phyloP scores from a whole-genome alignment of 176 grass and related monocot genomes.

The Neostapfia colusana region DNA sequence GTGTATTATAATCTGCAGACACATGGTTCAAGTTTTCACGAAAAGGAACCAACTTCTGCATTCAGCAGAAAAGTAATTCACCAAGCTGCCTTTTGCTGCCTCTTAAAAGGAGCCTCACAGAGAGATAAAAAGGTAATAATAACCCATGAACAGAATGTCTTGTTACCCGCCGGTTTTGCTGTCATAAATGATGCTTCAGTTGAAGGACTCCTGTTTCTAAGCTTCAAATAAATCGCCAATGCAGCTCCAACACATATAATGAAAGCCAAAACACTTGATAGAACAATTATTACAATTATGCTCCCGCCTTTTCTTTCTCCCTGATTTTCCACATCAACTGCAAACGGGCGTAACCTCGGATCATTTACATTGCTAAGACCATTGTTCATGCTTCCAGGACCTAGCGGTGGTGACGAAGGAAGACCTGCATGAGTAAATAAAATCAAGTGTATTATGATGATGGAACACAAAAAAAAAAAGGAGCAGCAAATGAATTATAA shows the following conservation, averaged over 20 bases:
- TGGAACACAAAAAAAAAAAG: constrained; percentile 6
- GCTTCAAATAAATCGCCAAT: constrained; percentile 72
- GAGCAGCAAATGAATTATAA: constrained; percentile 11
- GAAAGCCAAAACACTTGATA: constrained; percentile 75
- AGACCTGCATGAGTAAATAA: constrained; percentile 66
- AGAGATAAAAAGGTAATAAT: constrained; percentile 13
- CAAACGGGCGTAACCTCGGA: constrained; percentile 56
- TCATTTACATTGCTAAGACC: constrained; percentile 61
- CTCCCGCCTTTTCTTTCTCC: constrained; percentile 58
- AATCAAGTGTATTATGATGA: constrained; percentile 8
- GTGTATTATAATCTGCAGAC: background rate
- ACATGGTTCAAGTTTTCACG: constrained; percentile 8
- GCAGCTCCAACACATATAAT: constrained; percentile 71
- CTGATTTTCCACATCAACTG: constrained; percentile 63
- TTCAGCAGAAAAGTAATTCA: constrained; percentile 19
- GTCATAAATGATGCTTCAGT: constrained; percentile 43
- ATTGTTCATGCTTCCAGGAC: constrained; percentile 52
- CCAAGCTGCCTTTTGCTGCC: constrained; percentile 17
- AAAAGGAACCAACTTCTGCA: background rate
- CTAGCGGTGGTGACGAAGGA: constrained; percentile 62
- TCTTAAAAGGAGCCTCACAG: background rate
- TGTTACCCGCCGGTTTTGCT: constrained; percentile 72
- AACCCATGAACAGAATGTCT: constrained; percentile 19
- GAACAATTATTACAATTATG: constrained; percentile 68
- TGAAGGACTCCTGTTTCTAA: constrained; percentile 44